Conservation (phyloP, 306 rosid species). For the Herpetospermum pedunculosum region DNA sequence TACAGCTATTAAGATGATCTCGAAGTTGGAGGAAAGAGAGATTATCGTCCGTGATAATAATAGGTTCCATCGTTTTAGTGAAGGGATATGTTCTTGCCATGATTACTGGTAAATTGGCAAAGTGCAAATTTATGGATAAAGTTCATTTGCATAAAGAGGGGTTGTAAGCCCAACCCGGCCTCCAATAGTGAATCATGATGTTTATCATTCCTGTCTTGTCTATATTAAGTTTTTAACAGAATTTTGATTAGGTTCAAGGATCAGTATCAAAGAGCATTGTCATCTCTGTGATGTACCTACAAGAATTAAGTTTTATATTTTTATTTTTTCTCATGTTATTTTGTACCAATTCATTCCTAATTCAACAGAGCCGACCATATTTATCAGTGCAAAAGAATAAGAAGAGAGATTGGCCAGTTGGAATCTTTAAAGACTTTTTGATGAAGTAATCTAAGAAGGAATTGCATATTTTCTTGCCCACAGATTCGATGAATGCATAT, state of each 20-base stretch:
- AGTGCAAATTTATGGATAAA: not conserved
- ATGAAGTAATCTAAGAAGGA: not conserved
- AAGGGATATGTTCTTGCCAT: conserved; percentile 26
- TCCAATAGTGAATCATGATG: not conserved
- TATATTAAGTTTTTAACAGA: not conserved
- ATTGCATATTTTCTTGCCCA: not conserved
- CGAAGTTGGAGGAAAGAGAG: conserved; percentile 22
- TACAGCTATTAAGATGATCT: conserved; percentile 27
- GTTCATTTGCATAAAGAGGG: not conserved
- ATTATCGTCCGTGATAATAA: conserved; percentile 26
- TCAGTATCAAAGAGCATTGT: not conserved
- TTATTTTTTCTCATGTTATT: not conserved
- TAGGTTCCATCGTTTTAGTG: conserved; percentile 24
- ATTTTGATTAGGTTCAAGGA: not conserved
- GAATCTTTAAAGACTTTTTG: not conserved
- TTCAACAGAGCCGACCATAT: not conserved
- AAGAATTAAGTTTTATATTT: not conserved
- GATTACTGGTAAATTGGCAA: conserved; percentile 25
- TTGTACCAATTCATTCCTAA: not conserved
- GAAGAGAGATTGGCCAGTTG: not conserved
- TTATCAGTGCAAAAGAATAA: not conserved
- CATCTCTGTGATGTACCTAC: not conserved
- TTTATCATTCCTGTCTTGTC: not conserved
- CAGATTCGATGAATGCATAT: not conserved
- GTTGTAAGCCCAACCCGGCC: not conserved